These are phyloP conservation scores for Amanita pseudoporphyria DNA, from an alignment of 768 basidiomycete species.

Conservation along the genomic window DNA sequence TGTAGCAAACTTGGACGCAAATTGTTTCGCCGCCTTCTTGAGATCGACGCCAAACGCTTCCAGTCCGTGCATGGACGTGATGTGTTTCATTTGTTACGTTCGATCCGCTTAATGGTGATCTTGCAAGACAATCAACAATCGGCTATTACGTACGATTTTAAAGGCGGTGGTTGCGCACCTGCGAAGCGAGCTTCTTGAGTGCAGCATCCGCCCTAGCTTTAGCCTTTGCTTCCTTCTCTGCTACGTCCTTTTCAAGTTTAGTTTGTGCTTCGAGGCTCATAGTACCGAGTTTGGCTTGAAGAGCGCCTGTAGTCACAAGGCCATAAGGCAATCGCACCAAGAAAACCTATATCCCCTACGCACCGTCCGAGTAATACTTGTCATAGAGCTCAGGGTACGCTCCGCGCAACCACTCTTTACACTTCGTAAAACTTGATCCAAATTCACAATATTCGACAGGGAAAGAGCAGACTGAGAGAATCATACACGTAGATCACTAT, in stretches of 20 bases:
- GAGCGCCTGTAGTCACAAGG: conserved; percentile 44
- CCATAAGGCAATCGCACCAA: background rate
- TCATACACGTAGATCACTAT: conserved; percentile 1
- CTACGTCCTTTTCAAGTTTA: conserved; percentile 72
- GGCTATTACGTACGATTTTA: background rate
- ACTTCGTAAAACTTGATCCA: conserved; percentile 76
- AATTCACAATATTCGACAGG: conserved; percentile 98
- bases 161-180: conserved; percentile 20
- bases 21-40: too few relatives aligned
- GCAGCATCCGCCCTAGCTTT: conserved; percentile 80
- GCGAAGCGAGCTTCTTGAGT: conserved; percentile 66
- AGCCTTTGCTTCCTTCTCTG: conserved; percentile 80
- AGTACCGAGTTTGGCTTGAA: conserved; percentile 71
- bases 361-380: conserved; percentile 88
- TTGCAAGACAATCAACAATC: too few relatives aligned
- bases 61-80: too few relatives aligned
- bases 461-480: conserved; percentile 67
- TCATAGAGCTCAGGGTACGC: conserved; percentile 58
- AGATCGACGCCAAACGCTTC: too few relatives aligned
- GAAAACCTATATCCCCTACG: background rate
- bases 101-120: conserved; percentile 87
- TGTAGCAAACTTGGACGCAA: too few relatives aligned
- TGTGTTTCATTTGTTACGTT: conserved; percentile 93
- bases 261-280: conserved; percentile 69
- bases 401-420: conserved; percentile 85